These are phyloP conservation scores for Fusarium napiforme DNA, from an alignment of 2,329 filamentous ascomycete genomes.

Conservation along the genomic window DNA sequence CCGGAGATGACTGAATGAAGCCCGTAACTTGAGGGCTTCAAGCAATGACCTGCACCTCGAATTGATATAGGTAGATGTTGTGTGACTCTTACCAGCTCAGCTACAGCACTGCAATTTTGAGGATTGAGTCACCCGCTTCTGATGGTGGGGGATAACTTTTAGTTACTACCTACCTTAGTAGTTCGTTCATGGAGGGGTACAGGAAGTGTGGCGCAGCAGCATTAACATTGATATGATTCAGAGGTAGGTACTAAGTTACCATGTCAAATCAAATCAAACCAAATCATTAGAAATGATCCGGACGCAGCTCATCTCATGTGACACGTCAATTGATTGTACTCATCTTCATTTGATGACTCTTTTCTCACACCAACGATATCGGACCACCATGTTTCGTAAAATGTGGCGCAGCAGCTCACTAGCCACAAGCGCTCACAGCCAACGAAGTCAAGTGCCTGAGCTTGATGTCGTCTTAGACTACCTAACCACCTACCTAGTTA, in stretches of 20 bases:
- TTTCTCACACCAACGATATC: slow-evolving; percentile 4
- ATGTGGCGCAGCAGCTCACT: slow-evolving; percentile 1
- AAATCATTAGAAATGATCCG: background rate
- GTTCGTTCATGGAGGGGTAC: slow-evolving; percentile 35
- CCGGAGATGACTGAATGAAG: slow-evolving; percentile 52
- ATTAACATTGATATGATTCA: background rate
- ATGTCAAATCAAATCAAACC: background rate
- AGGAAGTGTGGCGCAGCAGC: slow-evolving; percentile 17
- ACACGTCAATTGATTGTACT: background rate
- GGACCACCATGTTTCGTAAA: background rate
- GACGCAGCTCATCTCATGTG: background rate
- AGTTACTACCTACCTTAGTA: background rate
- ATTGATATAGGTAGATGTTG: slow-evolving; percentile 35
- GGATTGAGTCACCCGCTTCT: slow-evolving; percentile 43
- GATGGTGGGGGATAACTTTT: slow-evolving; percentile 32
- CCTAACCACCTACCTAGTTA: background rate
- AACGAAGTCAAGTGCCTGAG: slow-evolving; percentile 2
- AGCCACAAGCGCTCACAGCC: slow-evolving; percentile 2
- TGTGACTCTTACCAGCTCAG: slow-evolving; percentile 22
- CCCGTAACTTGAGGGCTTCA: slow-evolving; percentile 51
- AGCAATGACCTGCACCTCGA: slow-evolving; percentile 36
- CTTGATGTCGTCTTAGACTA: slow-evolving; percentile 20
- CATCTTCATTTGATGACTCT: background rate
- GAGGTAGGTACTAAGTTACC: background rate
- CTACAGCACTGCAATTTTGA: slow-evolving; percentile 15